phyloP scores from a whole-genome alignment of 2,329 filamentous ascomycete species.

The Coniochaeta hoffmannii region DNA sequence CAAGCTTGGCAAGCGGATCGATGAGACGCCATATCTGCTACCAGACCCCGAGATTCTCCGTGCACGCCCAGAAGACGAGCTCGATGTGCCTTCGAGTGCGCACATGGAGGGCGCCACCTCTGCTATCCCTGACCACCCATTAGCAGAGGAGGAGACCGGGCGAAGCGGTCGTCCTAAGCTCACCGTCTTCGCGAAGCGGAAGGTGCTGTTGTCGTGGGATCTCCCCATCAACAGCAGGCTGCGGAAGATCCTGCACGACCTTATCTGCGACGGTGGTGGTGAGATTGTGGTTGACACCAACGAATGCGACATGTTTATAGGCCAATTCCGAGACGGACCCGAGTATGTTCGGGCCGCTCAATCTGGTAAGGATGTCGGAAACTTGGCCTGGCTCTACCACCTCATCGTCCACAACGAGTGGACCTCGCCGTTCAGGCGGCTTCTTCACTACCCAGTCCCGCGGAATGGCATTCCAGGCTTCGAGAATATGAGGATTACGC shows the following conservation, averaged over 20 bases:
- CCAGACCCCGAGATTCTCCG: conserved; percentile 81
- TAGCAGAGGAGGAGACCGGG: conserved; percentile 24
- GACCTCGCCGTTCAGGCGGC: conserved; percentile 73
- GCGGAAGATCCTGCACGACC: conserved; percentile 56
- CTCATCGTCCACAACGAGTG: conserved; percentile 83
- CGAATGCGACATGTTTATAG: conserved; percentile 76
- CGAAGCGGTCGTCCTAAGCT: conserved; percentile 39
- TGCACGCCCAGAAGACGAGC: conserved; percentile 44
- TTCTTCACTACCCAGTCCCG: conserved; percentile 86
- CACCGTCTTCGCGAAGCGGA: conserved; percentile 69
- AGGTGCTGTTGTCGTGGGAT: conserved; percentile 70
- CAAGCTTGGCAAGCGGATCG: conserved; percentile 83
- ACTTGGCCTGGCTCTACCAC: conserved; percentile 88
- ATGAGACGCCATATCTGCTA: conserved; percentile 77
- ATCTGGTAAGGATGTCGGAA: conserved; percentile 76
- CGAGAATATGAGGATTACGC: conserved; percentile 66
- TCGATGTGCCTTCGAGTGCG: conserved; percentile 49
- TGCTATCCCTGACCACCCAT: conserved; percentile 33
- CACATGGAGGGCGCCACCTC: conserved; percentile 62
- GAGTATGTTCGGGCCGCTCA: conserved; percentile 74
- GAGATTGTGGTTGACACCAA: conserved; percentile 56
- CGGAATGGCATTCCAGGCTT: conserved; percentile 74
- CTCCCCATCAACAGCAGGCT: conserved; percentile 63
- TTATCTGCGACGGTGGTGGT: conserved; percentile 68
- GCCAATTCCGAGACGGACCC: conserved; percentile 74